phyloP scores from a whole-genome alignment of 441 rosid species.

The Omphalea diandra region DNA sequence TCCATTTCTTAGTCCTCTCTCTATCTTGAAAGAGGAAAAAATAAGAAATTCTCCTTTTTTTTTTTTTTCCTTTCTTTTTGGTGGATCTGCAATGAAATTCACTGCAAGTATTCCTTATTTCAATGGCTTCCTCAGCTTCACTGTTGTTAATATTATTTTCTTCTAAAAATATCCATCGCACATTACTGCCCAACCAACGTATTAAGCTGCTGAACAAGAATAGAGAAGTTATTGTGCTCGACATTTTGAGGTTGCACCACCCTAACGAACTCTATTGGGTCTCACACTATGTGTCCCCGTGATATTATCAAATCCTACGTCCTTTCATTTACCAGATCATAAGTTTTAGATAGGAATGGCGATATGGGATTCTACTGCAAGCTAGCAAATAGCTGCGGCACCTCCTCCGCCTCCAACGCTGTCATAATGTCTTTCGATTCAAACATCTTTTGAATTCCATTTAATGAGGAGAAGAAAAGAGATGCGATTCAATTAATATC shows the following conservation, averaged over 20 bases:
- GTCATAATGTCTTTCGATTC: slow-evolving; percentile 7
- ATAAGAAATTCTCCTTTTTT: too few relatives aligned
- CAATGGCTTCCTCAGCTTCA: too few relatives aligned
- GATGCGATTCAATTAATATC: neutral
- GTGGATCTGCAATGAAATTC: too few relatives aligned
- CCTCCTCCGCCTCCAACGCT: slow-evolving; percentile 2
- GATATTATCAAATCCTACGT: slow-evolving; percentile 67
- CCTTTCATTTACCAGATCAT: slow-evolving; percentile 75
- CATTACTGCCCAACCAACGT: too few relatives aligned
- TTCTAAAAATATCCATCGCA: too few relatives aligned
- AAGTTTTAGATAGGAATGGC: slow-evolving; percentile 81
- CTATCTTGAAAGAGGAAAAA: too few relatives aligned
- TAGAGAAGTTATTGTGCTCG: slow-evolving; percentile 95
- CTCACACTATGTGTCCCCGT: slow-evolving; percentile 83
- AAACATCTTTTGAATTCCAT: slow-evolving; percentile 19
- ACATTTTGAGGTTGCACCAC: slow-evolving; percentile 82
- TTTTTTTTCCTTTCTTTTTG: too few relatives aligned
- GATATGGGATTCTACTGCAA: slow-evolving; percentile 64
- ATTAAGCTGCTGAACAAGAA: slow-evolving; percentile 94
- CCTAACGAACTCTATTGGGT: slow-evolving; percentile 77
- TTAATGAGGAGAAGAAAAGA: slow-evolving; percentile 27
- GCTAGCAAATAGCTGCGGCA: slow-evolving; percentile 60
- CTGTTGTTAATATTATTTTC: too few relatives aligned
- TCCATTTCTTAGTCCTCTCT: too few relatives aligned
- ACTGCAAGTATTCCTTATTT: too few relatives aligned